Conservation (phyloP, 352 stramenopile genomes). For the Globisporangium sylvaticum region DNA sequence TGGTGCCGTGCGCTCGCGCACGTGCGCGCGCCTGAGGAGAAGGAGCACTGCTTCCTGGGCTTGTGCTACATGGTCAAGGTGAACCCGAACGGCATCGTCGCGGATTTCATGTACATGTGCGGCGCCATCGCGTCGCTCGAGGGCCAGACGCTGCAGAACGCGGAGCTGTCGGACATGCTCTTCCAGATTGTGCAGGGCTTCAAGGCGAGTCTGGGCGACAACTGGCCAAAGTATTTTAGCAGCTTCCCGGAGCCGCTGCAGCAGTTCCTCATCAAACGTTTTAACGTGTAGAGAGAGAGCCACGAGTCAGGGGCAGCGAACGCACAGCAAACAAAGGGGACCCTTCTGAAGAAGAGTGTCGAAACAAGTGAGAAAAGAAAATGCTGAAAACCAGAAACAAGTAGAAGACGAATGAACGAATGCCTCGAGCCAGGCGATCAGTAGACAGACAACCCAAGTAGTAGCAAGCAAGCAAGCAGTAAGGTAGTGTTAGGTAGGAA, state of each 20-base stretch:
- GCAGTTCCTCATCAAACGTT: constrained; percentile 75
- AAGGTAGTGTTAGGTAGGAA: constrained; percentile 1
- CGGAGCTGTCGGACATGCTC: constrained; percentile 81
- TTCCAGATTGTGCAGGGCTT: constrained; percentile 88
- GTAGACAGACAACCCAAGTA: background rate
- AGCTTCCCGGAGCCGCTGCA: constrained; percentile 80
- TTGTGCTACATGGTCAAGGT: constrained; percentile 90
- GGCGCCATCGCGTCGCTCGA: constrained; percentile 85
- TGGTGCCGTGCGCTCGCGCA: constrained; percentile 87
- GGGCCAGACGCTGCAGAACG: constrained; percentile 69
- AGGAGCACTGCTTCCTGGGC: constrained; percentile 88
- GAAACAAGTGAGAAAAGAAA: background rate
- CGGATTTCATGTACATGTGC: constrained; percentile 90
- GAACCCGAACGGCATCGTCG: constrained; percentile 85
- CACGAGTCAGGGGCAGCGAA: background rate
- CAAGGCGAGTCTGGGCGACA: constrained; percentile 84
- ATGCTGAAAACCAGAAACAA: background rate
- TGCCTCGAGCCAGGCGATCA: background rate
- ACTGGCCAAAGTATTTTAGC: constrained; percentile 83
- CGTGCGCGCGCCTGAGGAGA: constrained; percentile 80
- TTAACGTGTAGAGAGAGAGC: constrained; percentile 58
- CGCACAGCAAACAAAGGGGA: background rate
- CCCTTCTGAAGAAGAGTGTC: background rate
- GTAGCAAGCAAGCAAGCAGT: background rate
- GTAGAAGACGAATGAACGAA: background rate